These are phyloP conservation scores for Pythium aristosporum DNA, from an alignment of 352 stramenopile genomes.

Conservation along the genomic window DNA sequence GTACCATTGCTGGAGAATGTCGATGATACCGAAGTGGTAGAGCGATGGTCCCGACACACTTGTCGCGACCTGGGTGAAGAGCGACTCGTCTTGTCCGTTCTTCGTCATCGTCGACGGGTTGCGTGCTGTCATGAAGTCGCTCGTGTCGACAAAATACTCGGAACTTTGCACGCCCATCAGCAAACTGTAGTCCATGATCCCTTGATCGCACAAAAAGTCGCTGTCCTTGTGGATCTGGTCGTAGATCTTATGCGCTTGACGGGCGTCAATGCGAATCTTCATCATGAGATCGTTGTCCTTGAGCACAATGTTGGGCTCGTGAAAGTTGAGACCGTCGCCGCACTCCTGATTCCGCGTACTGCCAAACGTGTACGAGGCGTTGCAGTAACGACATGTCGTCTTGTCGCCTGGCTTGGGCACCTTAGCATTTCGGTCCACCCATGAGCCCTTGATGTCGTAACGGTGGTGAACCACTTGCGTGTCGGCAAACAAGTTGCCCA, in stretches of 20 bases:
- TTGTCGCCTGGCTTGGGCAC: conserved; percentile 78
- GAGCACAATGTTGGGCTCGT: conserved; percentile 86
- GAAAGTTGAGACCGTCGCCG: conserved; percentile 83
- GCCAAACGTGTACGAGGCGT: conserved; percentile 85
- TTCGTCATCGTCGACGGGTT: conserved; percentile 29
- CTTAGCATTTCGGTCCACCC: conserved; percentile 86
- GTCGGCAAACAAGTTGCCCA: conserved; percentile 89
- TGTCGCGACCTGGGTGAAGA: conserved; percentile 81
- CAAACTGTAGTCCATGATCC: conserved; percentile 93
- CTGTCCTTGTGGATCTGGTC: conserved; percentile 88
- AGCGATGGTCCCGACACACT: conserved; percentile 85
- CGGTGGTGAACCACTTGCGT: conserved; percentile 86
- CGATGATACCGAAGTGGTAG: conserved; percentile 92
- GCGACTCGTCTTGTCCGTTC: conserved; percentile 46
- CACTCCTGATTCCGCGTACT: conserved; percentile 85
- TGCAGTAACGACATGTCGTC: conserved; percentile 84
- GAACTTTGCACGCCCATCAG: conserved; percentile 90
- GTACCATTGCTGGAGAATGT: conserved; percentile 90
- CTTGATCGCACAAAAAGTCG: conserved; percentile 86
- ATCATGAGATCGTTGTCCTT: conserved; percentile 91
- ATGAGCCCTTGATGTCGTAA: conserved; percentile 93
- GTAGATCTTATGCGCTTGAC: conserved; percentile 80
- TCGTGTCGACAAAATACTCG: conserved; percentile 87
- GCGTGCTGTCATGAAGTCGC: conserved; percentile 45
- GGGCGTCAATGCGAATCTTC: conserved; percentile 84